Base-by-base conservation (phyloP, 495 filamentous ascomycete species). In the Pseudomonodictys pantanalensis region DNA sequence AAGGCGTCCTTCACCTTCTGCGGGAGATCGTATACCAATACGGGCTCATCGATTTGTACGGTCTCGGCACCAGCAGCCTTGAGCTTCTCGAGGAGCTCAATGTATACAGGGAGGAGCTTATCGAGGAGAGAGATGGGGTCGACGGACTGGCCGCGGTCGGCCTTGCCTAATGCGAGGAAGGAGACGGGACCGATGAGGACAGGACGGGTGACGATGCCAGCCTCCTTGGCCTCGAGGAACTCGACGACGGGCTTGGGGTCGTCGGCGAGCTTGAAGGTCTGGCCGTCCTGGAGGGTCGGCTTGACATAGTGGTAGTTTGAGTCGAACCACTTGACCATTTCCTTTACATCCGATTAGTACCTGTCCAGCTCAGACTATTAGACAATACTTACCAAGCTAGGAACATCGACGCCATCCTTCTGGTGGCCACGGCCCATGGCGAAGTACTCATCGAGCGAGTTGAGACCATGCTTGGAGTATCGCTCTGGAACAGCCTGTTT, bases 261-360 rank as follows among this genome's bases (percentile, higher is more conserved):
- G 57, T 81, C 72, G 61, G 80, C 77, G 51, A 98, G 90, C 76
- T 89, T 89, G 86, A 97, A 98, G 62, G 81, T 83, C 83, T 98
- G 93, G 81, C 88, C 86, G 77, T 97, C 87, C 76, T 95, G 88
- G 56, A 98, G 83, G 58, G 93, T 96, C 57, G 93, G 93, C 84
- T 97, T 97, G 77, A 97, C 93, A 79, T 97, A 97, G 83, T 98
- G 93, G 85, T 98, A 98, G 86, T 98, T 98, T 65, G 90, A 95
- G 82, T 98, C 93, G 75, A 98, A 98, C 93, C 95, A 98, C 80
- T 98, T 98, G 52, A 98, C 93, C 93, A 98, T 98, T 82, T 98
- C 93, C 80, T 85, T 38, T 8, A 18, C 2, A 55, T 50, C 23
- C 49, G 54, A 54, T 35, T 63, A 54, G 48, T 8, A 22, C 12